Evolutionary conservation across 345 rosid species (phyloP), one percentile per base, ranked within the genome.

Genomic region (Salix caprea): DNA sequence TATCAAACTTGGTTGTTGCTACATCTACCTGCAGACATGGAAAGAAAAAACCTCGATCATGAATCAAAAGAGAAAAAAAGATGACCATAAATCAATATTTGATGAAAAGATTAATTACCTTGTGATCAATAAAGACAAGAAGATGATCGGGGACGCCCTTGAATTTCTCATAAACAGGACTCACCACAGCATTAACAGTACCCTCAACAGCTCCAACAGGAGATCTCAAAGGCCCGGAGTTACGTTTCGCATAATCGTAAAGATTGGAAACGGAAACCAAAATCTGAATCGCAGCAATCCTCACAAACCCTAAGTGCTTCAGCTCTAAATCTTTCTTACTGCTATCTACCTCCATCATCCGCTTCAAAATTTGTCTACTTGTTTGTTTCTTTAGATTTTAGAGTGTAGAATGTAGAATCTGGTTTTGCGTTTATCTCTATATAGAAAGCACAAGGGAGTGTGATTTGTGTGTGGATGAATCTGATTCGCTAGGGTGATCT

Each of bases 161-260:
- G 71, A 89, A 71, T 74, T 88, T 91, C 37, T 83, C 71, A 78
- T 81, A 91, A 40, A 95, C 93, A 4, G 99, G 99, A 2, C 85
- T 77, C 8, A 91, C 83, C 65, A 90, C 86, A 77, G 96, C 18
- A 34, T 89, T 81, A 32, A 93, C 96, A 18, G 92, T 87, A 0
- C 86, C 85, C 81, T 93, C 99, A 0, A 91, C 96, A 13, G 86
- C 88, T 2, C 81, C 88, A 5, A 93, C 91, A 1, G 97, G 76
- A 40, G 97, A 83, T 76, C 89, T 86, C 62, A 95, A 80, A 13
- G 96, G 91, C 24, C 97, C 99, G 14, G 94, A 90, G 87, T 88
- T 93, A 70, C 81, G 85, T 79, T 93, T 95, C 3, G 94, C 97
- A 85, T 84, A 87, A 8, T 84, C 85, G 85, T 93, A 95, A 54